Evolutionary conservation across 768 basidiomycete species (phyloP), one percentile per base, ranked within the genome.

Genomic region (Phanerochaete sordida): DNA sequence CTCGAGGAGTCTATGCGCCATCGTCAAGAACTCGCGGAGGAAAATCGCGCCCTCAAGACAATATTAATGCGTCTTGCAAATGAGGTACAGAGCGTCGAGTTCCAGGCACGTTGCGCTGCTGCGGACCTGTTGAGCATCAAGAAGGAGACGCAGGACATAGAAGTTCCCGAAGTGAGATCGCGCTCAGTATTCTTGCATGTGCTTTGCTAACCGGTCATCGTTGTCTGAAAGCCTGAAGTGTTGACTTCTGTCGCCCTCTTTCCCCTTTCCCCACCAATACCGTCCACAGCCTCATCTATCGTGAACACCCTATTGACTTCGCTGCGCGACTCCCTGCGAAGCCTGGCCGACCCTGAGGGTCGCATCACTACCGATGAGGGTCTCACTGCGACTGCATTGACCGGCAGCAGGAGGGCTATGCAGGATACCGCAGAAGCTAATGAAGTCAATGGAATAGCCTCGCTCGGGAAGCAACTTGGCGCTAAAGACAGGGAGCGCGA

Each of bases 1-100:
- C 75, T 93, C 33, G 85, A 87, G 49, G 83, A 93, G 64, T 86
- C 90, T 0, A 91, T 93, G 69, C 77, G 79, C 53, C 83, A 88
- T 0, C 77, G 88, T 39, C 74, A 74, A 24, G 81, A 81, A 46
- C 79, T 93, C 21, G 70, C 76, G 30, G 83, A 86, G 37, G 90
- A 94, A 69, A 91, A 88, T 56, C 68, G 79, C 31, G 75, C 77
- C 35, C 76, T 93, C 35, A 83, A 83, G 56, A 81, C 79, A 30
- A 71, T 91, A 27, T 69, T 90, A 3, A 67, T 94, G 52, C 77
- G 78, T 39, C 76, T 83, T 6, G 83, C 86, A 35, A 91, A 92
- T 64, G 85, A 86, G 59, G 69, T 90, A 19, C 85, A 88, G 68
- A 71, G 28, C n/a, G 53, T 54, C 5, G 33, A 43, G 9, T 54